Evolutionary conservation across 371 early-diverging fungal genomes (phyloP), one percentile per base, ranked within the genome.

Genomic region (Mortierella sp.): DNA sequence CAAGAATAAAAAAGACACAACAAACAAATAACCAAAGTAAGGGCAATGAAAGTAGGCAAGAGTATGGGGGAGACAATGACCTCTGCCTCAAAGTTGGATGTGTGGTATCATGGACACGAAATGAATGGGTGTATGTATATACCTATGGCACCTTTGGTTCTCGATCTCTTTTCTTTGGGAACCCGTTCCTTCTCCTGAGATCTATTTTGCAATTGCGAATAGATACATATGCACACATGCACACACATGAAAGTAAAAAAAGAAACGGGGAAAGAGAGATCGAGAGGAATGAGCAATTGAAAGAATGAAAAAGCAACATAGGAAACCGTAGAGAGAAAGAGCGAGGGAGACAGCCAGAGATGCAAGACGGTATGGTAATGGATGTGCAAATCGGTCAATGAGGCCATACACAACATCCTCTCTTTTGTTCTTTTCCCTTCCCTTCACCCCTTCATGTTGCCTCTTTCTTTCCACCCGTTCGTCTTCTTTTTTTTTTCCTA

Each of bases 321-420:
- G 59, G 28, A 31, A 55, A 24, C 24, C n/a, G n/a, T n/a, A 26
- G 26, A 26, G 10, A 53, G 53, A 57, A 16, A 16, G 1, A 53
- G 21, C 16, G 53, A 53, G 53, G 43, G 43, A 40, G 43, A 40
- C 43, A 40, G n/a, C n/a, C n/a, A 10, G 28, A 57, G 31, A 59
- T 31, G 34, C 59, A 59, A 59, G 59, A 59, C 16, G 59, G 3
- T 59, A 59, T 59, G 59, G 31, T 31, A 31, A 59, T 59, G 31
- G 59, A 50, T 28, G 28, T 71, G 48, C 50, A 59, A 59, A 59
- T 59, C 59, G 59, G 55, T 59, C 31, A 59, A 31, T 59, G 26
- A 14, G 13, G 31, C 14, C 14, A 71, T 54, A n/a, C 73, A 73
- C 31, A 9, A 19, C 48, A 31, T 53, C 64, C 61, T 61, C 64